Percentiles rank a stretch among this genome's conserved stretches.
Evolutionary conservation across 805 yeast genomes (phyloP).

Genomic region (Ogataea nakhonphanomensis): DNA sequence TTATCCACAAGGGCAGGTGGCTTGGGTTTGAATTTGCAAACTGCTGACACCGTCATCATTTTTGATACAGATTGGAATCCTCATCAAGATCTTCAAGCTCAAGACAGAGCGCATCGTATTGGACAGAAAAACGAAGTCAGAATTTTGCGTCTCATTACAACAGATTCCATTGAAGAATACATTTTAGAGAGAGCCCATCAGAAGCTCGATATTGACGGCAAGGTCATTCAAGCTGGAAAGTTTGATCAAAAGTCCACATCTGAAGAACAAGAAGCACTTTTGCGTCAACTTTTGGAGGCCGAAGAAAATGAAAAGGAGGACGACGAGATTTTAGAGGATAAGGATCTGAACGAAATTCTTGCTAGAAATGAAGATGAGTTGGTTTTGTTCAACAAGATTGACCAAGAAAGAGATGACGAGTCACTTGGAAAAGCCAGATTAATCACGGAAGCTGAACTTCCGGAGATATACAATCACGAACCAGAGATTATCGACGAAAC

Average conservation of each 20-base stretch:
- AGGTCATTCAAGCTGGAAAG: conserved; percentile 89
- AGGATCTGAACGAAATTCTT: conserved; percentile 67
- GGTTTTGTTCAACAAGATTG: conserved; percentile 53
- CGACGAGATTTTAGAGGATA: conserved; percentile 49
- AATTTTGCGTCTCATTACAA: conserved; percentile 73
- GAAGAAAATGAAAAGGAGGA: conserved; percentile 48
- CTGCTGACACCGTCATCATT: conserved; percentile 83
- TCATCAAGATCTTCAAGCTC: conserved; percentile 88
- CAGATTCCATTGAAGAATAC: conserved; percentile 80
- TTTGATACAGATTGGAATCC: conserved; percentile 92
- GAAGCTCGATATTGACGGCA: conserved; percentile 81
- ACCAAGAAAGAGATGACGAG: conserved; percentile 50
- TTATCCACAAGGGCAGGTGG: conserved; percentile 89
- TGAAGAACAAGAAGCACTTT: conserved; percentile 80
- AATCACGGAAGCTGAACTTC: conserved; percentile 68
- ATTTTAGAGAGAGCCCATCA: conserved; percentile 80
- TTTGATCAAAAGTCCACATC: conserved; percentile 83
- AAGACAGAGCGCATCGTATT: conserved; percentile 86
- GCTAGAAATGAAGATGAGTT: conserved; percentile 67
- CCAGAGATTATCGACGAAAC: conserved; percentile 46
- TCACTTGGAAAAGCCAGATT: conserved; percentile 43
- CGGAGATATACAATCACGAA: conserved; percentile 62
- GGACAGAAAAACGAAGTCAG: conserved; percentile 88
- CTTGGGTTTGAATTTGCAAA: conserved; percentile 78
- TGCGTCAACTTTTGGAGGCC: conserved; percentile 67